phyloP scores from a whole-genome alignment of 371 early-diverging fungal genomes.

The Syncephalastrum sp. region DNA sequence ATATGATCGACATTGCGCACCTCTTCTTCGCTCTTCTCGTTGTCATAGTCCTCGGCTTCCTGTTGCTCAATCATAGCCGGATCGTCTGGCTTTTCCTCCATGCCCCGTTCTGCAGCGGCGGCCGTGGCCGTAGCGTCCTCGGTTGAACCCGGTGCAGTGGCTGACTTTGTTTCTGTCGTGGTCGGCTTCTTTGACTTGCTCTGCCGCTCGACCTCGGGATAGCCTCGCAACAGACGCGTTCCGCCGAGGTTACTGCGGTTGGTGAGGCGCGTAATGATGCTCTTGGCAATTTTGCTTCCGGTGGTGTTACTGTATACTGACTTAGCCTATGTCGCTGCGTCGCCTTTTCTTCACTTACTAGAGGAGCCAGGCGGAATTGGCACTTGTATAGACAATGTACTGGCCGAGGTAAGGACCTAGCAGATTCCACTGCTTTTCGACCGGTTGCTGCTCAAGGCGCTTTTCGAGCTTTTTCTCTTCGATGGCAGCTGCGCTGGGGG shows the following conservation, averaged over 20 bases:
- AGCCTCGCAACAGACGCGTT: slow-evolving; percentile 70
- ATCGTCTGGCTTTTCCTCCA: slow-evolving; percentile 1
- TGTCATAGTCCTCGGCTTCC: slow-evolving; percentile 59
- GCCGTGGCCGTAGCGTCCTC: slow-evolving; percentile 2
- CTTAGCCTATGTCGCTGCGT: neutral
- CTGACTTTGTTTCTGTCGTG: neutral
- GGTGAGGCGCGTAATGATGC: slow-evolving; percentile 64
- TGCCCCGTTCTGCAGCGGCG: slow-evolving; percentile 2
- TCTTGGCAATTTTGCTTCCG: slow-evolving; percentile 67
- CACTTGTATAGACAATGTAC: slow-evolving; percentile 68
- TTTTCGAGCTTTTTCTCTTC: slow-evolving; percentile 37
- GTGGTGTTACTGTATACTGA: slow-evolving; percentile 28
- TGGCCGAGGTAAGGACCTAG: slow-evolving; percentile 73
- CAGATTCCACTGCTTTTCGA: slow-evolving; percentile 67
- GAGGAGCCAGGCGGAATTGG: slow-evolving; percentile 65
- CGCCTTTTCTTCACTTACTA: slow-evolving; percentile 36
- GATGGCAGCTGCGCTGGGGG: slow-evolving; percentile 10
- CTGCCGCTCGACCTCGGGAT: slow-evolving; percentile 63
- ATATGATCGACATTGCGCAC: slow-evolving; percentile 73
- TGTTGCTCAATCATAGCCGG: slow-evolving; percentile 21
- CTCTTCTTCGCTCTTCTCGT: slow-evolving; percentile 60
- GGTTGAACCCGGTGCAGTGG: neutral
- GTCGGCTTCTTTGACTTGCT: slow-evolving; percentile 16
- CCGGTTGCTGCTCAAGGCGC: slow-evolving; percentile 28
- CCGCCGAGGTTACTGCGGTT: slow-evolving; percentile 68